Base-by-base conservation (phyloP, 495 filamentous ascomycete genomes). In the Parathielavia appendiculata region DNA sequence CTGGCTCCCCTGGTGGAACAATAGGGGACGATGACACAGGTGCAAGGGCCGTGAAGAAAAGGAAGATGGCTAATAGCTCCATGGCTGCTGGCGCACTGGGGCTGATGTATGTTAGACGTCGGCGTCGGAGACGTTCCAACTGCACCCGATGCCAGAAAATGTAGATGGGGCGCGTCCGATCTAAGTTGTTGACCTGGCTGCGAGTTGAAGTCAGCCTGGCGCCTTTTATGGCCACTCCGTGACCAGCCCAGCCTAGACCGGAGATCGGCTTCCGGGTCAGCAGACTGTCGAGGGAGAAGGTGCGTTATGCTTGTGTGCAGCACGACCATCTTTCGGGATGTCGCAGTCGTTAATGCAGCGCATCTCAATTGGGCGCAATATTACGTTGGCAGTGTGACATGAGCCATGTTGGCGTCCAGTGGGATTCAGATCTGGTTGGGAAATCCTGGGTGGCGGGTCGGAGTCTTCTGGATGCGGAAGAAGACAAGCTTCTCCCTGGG, bases 261-360 rank as follows among this genome's bases (percentile, higher is more conserved):
- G 32, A 20, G n/a, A 36, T 51, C 56, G 35, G 43, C 49, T 62
- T 61, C 61, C 59, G 59, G 57, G 52, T 46, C 55, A 52, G 54
- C 38, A 41, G 61, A 43, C 45, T 9, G 19, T 51, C 30, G 17
- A 58, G 35, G 39, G 51, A 41, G 19, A 49, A 56, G 19, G 51
- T 20, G 35, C 50, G 54, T 38, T 50, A 38, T 59, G 55, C 62
- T 59, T 55, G 56, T 20, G 41, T 49, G 46, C 59, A 34, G 46
- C 46, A 32, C 50, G 39, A 53, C 35, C n/a, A 34, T 50, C 58
- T 49, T 40, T 58, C 52, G 62, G 50, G 58, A 61, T 41, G 68
- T 68, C 58, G 38, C 66, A 70, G 52, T 66, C 61, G 68, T 51
- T 57, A 66, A 62, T 63, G 57, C 54, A 54, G 32, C 60, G 63